Conservation (phyloP, 306 rosid genomes). For the Sicyos edulis region DNA sequence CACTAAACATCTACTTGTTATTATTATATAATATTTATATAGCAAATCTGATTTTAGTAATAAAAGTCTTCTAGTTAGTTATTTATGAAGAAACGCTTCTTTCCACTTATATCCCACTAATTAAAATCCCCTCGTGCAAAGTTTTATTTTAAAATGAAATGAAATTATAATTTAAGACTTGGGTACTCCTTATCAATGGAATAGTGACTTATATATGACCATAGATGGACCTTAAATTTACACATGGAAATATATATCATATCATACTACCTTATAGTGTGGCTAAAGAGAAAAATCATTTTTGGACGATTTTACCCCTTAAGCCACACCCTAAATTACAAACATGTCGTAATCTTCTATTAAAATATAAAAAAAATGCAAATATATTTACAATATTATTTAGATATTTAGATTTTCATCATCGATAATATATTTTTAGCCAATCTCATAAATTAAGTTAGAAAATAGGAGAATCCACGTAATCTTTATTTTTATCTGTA, state of each 20-base stretch:
- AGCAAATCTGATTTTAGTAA: slow-evolving; percentile 8
- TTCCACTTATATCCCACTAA: slow-evolving; percentile 19
- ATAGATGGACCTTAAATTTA: not conserved
- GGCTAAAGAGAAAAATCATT: too few relatives aligned
- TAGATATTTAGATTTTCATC: too few relatives aligned
- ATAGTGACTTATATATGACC: not conserved
- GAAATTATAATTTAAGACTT: not conserved
- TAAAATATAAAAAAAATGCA: too few relatives aligned
- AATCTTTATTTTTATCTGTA: too few relatives aligned
- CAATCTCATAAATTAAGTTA: too few relatives aligned
- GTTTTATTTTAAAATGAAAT: not conserved
- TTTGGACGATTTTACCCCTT: too few relatives aligned
- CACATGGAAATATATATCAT: not conserved
- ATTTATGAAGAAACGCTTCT: slow-evolving; percentile 10
- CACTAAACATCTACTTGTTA: slow-evolving; percentile 13
- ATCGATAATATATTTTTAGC: too few relatives aligned
- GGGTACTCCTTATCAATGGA: not conserved
- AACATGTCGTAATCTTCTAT: too few relatives aligned
- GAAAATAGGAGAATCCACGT: too few relatives aligned
- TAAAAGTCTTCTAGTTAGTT: slow-evolving; percentile 11
- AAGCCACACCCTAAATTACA: too few relatives aligned
- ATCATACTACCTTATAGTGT: too few relatives aligned
- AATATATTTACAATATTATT: too few relatives aligned
- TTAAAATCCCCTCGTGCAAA: slow-evolving; percentile 17
- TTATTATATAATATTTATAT: not conserved